Base-by-base conservation (phyloP, 1,284 basidiomycete species). In the Rhodotorula mucilaginosa region DNA sequence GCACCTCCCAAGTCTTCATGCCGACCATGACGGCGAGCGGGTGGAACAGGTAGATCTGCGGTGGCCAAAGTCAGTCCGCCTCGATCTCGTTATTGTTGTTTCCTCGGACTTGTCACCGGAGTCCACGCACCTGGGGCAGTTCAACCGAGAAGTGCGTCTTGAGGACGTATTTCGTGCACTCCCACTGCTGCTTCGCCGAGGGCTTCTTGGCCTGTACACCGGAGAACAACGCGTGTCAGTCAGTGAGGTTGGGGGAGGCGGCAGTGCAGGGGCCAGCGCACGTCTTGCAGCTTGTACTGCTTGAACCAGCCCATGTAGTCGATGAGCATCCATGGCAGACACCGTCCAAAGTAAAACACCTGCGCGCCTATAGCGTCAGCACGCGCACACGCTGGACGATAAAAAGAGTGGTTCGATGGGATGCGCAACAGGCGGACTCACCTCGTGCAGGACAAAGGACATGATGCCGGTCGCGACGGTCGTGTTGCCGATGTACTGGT, bases 81-180 rank as follows among this genome's bases (percentile, higher is more conserved):
- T 44, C 12, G 39, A 1, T 6, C 39, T 44, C 39, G 10, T 12
- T 12, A 2, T 44, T 44, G 39, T 44, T 44, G 39, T 44, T 44
- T 44, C 10, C 10, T 44, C 34, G 34, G 6, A 34, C 10, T 13
- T 12, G 39, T 44, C 10, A 10, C 39, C 29, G 13, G 44, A 10
- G 15, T 4, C 10, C 19, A 71, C 88, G 76, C 76, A 93, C 91
- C 73, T 88, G 86, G 21, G 96, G 96, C 18, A 95, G 85, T 82
- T 99, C 96, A 76, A 97, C 90, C 52, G 94, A 96, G 81, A 99
- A 97, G 82, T 99, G 97, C 19, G 92, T 94, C 80, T 93, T 88
- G 10, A 99, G 86, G 46, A 99, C 96, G 79, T 90, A 89, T 83
- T 94, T 96, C 51, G 93, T 97, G 84, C 94, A 97, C 75, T 93